A percentile compares a stretch with the other conserved stretches of the same genome.
Evolutionary conservation across 192 early-diverging fungal species (phyloP).

Genomic region (Geranomyces michiganensis): DNA sequence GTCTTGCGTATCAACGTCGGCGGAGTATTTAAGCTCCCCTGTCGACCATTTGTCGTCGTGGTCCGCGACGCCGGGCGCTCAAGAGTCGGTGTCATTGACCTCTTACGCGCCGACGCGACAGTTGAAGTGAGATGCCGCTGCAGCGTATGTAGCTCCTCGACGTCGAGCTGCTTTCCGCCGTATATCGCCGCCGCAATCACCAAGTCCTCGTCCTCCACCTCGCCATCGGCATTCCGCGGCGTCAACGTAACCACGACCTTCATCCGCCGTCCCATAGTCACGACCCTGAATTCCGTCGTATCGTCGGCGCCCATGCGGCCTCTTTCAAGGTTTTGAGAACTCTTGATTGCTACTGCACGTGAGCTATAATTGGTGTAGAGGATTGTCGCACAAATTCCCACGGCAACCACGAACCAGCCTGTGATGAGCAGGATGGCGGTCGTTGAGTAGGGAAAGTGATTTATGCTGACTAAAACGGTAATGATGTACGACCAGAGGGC

Average conservation of each 20-base stretch:
- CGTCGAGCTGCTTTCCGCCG: neutral
- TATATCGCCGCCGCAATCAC: constrained; percentile 13
- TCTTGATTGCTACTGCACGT: neutral
- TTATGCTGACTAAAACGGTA: neutral
- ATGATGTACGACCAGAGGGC: constrained; percentile 24
- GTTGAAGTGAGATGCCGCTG: neutral
- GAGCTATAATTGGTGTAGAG: neutral
- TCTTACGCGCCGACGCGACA: neutral
- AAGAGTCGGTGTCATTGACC: neutral
- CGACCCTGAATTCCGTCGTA: constrained; percentile 6
- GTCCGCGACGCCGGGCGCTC: too few relatives aligned
- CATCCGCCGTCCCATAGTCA: constrained; percentile 11
- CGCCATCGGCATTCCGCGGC: neutral
- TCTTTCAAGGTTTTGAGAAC: neutral
- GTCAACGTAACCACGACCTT: neutral
- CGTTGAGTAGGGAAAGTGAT: neutral
- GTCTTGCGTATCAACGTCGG: too few relatives aligned
- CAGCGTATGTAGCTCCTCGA: neutral
- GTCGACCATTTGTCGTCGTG: too few relatives aligned
- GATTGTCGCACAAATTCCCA: neutral
- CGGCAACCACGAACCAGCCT: constrained; percentile 10
- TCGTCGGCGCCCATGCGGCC: neutral
- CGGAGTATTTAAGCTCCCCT: too few relatives aligned
- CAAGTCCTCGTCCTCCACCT: constrained; percentile 35
- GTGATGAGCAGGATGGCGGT: neutral